Base-by-base conservation (phyloP, 768 basidiomycete genomes). In the Phanerochaete sordida region DNA sequence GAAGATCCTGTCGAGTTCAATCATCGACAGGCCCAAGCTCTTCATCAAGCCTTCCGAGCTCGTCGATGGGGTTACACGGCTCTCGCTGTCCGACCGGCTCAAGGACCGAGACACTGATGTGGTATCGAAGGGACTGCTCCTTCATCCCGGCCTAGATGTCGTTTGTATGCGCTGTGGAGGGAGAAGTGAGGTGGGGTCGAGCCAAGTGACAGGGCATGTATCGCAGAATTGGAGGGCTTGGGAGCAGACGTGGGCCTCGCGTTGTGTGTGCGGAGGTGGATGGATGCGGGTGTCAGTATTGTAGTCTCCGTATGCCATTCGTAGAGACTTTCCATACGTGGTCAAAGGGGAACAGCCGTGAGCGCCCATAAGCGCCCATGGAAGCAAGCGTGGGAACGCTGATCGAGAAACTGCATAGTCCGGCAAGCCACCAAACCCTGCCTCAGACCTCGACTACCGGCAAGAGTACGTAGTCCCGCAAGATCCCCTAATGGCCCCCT, bases 11-110 rank as follows among this genome's bases (percentile, higher is more conserved):
- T 69, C 74, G 23, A 78, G 84, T 0, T 61, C 77, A 0, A 74
- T 82, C n/a, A 70, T 91, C 39, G 79, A 87, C 72, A 88, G 87
- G 65, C 74, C 88, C 0, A 79, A 77, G 9, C 74, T 92, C 35
- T 92, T 91, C 67, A 81, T 93, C 68, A 90, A 88, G 67, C 80
- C 88, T 1, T 74, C 70, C 11, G 88, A 92, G 62, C 79, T 92
- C n/a, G 75, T 88, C 6, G 87, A 90, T 64, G 86, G 85, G 7
- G 70, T 85, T 23, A 69, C 78, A 12, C 79, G 73, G 35, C 65
- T 84, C 37, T 71, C 74, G 1, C 70, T 76, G 7, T 59, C 76
- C 35, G 77, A 74, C 21, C 69, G 74, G 60, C 72, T 70, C 21
- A 78, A 77, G 50, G 76, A 74, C 23, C 79, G 76, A 57, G 72